Base-by-base conservation (phyloP, 345 rosid species). In the Firmiana major region DNA sequence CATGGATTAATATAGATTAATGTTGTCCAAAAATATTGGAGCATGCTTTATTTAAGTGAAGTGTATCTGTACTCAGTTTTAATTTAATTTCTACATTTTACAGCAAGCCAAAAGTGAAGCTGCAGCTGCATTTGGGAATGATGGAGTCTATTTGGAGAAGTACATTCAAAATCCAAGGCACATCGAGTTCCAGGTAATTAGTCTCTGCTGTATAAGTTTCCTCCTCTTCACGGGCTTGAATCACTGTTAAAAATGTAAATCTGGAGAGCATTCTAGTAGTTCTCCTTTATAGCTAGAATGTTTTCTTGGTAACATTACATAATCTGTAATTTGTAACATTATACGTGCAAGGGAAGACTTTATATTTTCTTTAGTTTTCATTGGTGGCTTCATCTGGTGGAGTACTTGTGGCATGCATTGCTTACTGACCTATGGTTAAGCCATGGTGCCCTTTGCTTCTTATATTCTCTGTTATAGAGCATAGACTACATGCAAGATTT, bases 71-170 rank as follows among this genome's bases (percentile, higher is more conserved):
- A 64, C 75, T 84, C 73, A 79, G 62, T 76, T 80, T 72, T 13
- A 4, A 77, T 46, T 63, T 73, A 26, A 16, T 28, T 78, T 73
- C 65, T 77, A 67, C 82, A 58, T 51, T 81, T 63, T 79, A 53
- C 86, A 96, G 99, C 97, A 92, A 93, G 99, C 99, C 67, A 96
- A 96, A 85, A 90, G 97, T 79, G 98, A 96, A 87, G 99, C 98
- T 73, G 99, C 92, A 21, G 99, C 97, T 46, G 98, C 99, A 77
- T 96, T 96, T 78, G 99, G 98, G 79, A 96, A 96, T 83, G 99
- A 96, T 81, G 99, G 99, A 82, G 90, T 86, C 85, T 96, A 96
- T 88, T 80, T 96, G 86, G 99, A 96, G 84, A 96, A 93, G 84
- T 96, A 85, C 71, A 87, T 96, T 70, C 97, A 89, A 81, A 96